A percentile compares a stretch with the other conserved stretches of the same genome.
Conservation (phyloP, 208 protist genomes). For the Herpetomonas samuelpessoai region DNA sequence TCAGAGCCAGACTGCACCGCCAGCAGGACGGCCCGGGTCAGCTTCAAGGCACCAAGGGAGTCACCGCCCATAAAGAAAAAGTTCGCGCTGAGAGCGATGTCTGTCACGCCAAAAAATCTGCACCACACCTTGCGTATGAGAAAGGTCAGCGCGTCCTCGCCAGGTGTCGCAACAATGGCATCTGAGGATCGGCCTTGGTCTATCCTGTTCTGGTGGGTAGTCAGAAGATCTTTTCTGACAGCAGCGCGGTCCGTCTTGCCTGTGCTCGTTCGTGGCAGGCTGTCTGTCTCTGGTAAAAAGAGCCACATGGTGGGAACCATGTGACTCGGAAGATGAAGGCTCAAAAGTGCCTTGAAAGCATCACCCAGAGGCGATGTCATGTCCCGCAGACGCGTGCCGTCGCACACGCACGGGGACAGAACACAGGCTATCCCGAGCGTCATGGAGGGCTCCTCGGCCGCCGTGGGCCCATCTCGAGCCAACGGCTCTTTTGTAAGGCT, state of each 20-base stretch:
- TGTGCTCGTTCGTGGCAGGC: constrained; percentile 36
- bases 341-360: constrained; percentile 27
- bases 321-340: constrained; percentile 26
- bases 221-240: background rate
- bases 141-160: constrained; percentile 11
- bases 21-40: constrained; percentile 44
- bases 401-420: constrained; percentile 4
- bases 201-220: too few species aligned
- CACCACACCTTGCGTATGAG: constrained; percentile 25
- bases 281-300: constrained; percentile 9
- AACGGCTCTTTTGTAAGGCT: too few species aligned
- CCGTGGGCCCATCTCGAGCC: too few species aligned
- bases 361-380: constrained; percentile 7
- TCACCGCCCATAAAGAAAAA: constrained; percentile 56
- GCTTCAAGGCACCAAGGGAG: constrained; percentile 60
- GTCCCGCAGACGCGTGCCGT: background rate
- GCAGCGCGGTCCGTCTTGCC: constrained; percentile 34
- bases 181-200: too few species aligned
- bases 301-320: constrained; percentile 38
- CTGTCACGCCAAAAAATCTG: constrained; percentile 20
- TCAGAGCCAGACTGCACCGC: constrained; percentile 26
- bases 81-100: constrained; percentile 27
- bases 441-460: too few species aligned
- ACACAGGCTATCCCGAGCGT: background rate
- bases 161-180: too few species aligned